Percentiles rank a stretch among this genome's conserved stretches.
Conservation (phyloP, 2,329 filamentous ascomycete species). For the Lecanicillium sp. region DNA sequence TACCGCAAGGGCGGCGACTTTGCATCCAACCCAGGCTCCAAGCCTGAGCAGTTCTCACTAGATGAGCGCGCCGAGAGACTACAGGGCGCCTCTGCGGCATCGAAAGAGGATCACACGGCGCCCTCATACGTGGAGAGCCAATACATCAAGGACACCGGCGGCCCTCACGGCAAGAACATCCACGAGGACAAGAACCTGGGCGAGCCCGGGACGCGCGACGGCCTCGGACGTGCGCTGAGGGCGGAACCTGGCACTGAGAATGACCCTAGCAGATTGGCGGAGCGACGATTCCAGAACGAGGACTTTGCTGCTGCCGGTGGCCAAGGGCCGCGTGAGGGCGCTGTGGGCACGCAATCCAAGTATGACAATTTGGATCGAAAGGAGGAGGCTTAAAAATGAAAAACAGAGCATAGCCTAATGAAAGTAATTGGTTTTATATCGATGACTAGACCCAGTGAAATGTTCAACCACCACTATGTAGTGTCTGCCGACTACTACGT, state of each 20-base stretch:
- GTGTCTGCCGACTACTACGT: no score
- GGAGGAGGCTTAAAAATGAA: not conserved
- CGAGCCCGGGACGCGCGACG: slow-evolving; percentile 23
- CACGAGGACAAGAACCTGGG: slow-evolving; percentile 28
- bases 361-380: not conserved
- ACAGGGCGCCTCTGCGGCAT: slow-evolving; percentile 9
- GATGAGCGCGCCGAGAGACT: slow-evolving; percentile 9
- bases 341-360: not conserved
- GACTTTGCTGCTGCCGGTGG: not conserved
- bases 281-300: slow-evolving; percentile 28
- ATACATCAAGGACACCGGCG: slow-evolving; percentile 19
- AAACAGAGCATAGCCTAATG: not conserved
- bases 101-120: slow-evolving; percentile 13
- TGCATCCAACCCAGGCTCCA: slow-evolving; percentile 45
- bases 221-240: slow-evolving; percentile 28
- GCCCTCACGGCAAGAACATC: slow-evolving; percentile 36
- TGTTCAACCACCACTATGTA: no score
- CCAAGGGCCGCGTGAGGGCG: not conserved
- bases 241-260: slow-evolving; percentile 36
- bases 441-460: no score
- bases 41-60: slow-evolving; percentile 13
- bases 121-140: slow-evolving; percentile 30
- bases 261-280: slow-evolving; percentile 38
- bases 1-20: slow-evolving; percentile 51
- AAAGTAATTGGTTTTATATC: not conserved